These are phyloP conservation scores for Euphorbia corollata DNA, from an alignment of 441 rosid species.

Conservation along the genomic window DNA sequence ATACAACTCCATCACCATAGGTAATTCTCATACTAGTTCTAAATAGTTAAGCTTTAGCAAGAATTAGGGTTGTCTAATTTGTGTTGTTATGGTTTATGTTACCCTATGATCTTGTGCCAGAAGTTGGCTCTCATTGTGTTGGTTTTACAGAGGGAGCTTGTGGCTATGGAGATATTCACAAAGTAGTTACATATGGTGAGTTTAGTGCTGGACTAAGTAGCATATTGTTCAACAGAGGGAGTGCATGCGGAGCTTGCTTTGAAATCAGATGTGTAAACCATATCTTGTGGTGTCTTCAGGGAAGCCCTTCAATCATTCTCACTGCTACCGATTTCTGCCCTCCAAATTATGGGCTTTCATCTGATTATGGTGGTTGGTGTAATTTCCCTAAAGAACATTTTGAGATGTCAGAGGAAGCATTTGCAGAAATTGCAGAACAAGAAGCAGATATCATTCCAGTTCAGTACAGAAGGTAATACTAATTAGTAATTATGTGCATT, in stretches of 20 bases:
- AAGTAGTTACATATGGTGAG: constrained; percentile 47
- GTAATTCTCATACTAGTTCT: constrained; percentile 26
- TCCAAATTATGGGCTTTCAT: constrained; percentile 70
- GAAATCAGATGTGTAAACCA: constrained; percentile 86
- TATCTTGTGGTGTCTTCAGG: constrained; percentile 70
- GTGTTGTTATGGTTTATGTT: background rate
- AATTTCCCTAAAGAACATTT: constrained; percentile 83
- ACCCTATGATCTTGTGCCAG: background rate
- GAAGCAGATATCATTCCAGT: constrained; percentile 70
- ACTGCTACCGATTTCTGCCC: constrained; percentile 93
- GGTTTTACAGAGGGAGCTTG: constrained; percentile 70
- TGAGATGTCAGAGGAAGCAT: constrained; percentile 81
- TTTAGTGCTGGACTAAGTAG: constrained; percentile 74
- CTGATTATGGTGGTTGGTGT: constrained; percentile 90
- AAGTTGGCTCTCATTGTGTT: constrained; percentile 3
- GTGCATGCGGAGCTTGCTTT: constrained; percentile 79
- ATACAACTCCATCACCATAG: constrained; percentile 52
- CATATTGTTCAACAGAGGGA: constrained; percentile 70
- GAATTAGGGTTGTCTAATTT: background rate
- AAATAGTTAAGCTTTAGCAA: background rate
- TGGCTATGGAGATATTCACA: constrained; percentile 77
- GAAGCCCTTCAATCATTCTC: constrained; percentile 72
- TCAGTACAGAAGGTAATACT: constrained; percentile 52
- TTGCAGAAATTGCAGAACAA: constrained; percentile 62
- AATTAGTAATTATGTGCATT: background rate